Evolutionary conservation across 495 filamentous ascomycete genomes (phyloP), one percentile per base, ranked within the genome.

Genomic region (Stereocaulon alpinum): DNA sequence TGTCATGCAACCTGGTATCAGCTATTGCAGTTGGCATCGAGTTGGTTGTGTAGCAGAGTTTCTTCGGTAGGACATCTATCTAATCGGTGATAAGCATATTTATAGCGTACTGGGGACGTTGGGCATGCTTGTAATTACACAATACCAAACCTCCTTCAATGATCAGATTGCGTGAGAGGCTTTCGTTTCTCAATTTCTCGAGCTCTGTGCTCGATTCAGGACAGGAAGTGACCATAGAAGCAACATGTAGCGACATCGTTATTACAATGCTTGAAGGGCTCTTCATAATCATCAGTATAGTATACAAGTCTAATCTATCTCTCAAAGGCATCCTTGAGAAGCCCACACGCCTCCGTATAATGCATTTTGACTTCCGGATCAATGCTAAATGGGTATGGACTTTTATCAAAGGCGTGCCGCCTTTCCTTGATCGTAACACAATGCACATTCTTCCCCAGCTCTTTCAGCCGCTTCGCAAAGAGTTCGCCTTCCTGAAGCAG

Each of bases 321-420:
- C 10, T 24, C 68, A 65, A 79, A 74, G 40, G 75, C 68, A 59
- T 72, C 56, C 55, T 57, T 72, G 64, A 78, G 57, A 64, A 75
- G 70, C 45, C 62, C 64, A 61, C 77, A 79, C 40, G 75, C 76
- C 51, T 71, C 63, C 50, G 58, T 45, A 64, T 80, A 81, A 61
- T 49, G 73, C 76, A 62, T 22, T 4, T 4, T 24, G 12, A 53
- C 56, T 14, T 52, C 43, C 2, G 55, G 27, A 24, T 64, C 63
- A 1, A 72, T 81, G n/a, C 80, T 78, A 61, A 86, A 76, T 11
- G 88, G 89, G 69, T 89, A 89, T 44, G 91, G 83, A 27, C 79
- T 81, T 72, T 95, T 95, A 65, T 96, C 91, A 86, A 89, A 96
- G 0, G 77, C 91, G 70, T 96, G 91, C 29, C 75, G 74, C 32